Evolutionary conservation across 768 basidiomycete genomes (phyloP).

Genomic region (Ramaria sp.): DNA sequence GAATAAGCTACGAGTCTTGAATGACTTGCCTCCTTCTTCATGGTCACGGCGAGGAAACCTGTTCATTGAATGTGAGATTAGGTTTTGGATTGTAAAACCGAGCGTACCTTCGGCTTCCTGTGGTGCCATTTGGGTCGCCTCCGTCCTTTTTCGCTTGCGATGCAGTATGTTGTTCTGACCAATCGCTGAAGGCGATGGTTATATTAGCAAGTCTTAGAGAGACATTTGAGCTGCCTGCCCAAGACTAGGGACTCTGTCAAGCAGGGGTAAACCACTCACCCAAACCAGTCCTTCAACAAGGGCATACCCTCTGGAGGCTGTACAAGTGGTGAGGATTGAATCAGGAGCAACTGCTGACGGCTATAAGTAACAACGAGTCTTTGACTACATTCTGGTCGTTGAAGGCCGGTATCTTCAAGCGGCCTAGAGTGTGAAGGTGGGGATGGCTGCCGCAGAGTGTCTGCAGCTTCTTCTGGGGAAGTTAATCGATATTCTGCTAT

Average conservation of each 20-base stretch:
- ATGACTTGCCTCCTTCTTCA: constrained; percentile 56
- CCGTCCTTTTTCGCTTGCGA: constrained; percentile 52
- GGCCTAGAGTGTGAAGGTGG: constrained; percentile 19
- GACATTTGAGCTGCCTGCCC: constrained; percentile 9
- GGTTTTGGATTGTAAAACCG: constrained; percentile 5
- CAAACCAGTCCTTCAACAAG: constrained; percentile 78
- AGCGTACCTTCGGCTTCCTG: constrained; percentile 2
- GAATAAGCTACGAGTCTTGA: not conserved
- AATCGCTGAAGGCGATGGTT: constrained; percentile 20
- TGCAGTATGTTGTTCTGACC: constrained; percentile 45
- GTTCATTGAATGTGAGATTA: constrained; percentile 13
- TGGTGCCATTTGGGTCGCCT: constrained; percentile 29
- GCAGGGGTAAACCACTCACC: constrained; percentile 37
- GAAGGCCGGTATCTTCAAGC: constrained; percentile 18
- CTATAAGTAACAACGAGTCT: constrained; percentile 57
- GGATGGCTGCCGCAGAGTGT: constrained; percentile 24
- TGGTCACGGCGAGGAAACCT: constrained; percentile 63
- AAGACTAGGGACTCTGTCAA: not conserved
- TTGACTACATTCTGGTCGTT: constrained; percentile 17
- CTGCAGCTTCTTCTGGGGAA: constrained; percentile 21
- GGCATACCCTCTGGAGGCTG: constrained; percentile 68
- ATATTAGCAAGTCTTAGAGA: not conserved
- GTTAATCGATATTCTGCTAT: constrained; percentile 7
- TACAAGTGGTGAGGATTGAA: constrained; percentile 70
- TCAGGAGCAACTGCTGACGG: constrained; percentile 53